Base-by-base conservation (phyloP, 768 basidiomycete species). In the Tulasnella sp. region DNA sequence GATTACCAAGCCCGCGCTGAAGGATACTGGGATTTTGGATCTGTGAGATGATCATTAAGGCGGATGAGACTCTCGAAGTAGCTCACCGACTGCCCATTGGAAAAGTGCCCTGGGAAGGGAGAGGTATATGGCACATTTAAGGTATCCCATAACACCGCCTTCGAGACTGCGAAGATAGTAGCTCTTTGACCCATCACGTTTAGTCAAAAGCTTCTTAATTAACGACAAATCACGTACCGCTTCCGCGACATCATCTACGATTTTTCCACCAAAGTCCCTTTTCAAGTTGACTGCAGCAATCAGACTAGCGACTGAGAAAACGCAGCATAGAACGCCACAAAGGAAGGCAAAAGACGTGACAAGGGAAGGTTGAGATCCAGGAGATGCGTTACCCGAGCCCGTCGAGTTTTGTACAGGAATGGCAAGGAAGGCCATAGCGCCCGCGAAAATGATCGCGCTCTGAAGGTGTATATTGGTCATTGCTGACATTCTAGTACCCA, bases 81-180 rank as follows among this genome's bases (percentile, higher is more conserved):
- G 49, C 71, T 34, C 29, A 72, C 71, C 39, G 12, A 72, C 49
- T 29, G 71, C 37, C 71, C 71, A 72, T 25, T 72, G 40, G 29
- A 72, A 45, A 25, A 72, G 31, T 11, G 36, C 71, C 38, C 71
- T 31, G 6, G 71, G 71, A 45, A 72, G 15, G 2, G 71, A 72
- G 25, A 72, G 42, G 25, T 12, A 34, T 22, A 72, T 72, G 14
- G 40, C 38, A n/a, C 40, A 29, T 14, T 52, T 40, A 7, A 72
- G 37, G 25, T 34, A 45, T 34, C 71, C 71, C 31, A 72, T 31
- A 3, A 45, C 49, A 11, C 71, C 40, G 2, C 49, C 31, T 49
- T 72, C 25, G 8, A 72, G 40, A 14, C 49, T 72, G 22, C n/a
- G 15, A 22, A 72, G 40, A 17, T 45, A 72, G 38, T 4, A 2